Percentiles rank a stretch among this genome's conserved stretches.
Conservation (phyloP, 371 early-diverging fungal genomes). For the Rhizopus arrhizus region DNA sequence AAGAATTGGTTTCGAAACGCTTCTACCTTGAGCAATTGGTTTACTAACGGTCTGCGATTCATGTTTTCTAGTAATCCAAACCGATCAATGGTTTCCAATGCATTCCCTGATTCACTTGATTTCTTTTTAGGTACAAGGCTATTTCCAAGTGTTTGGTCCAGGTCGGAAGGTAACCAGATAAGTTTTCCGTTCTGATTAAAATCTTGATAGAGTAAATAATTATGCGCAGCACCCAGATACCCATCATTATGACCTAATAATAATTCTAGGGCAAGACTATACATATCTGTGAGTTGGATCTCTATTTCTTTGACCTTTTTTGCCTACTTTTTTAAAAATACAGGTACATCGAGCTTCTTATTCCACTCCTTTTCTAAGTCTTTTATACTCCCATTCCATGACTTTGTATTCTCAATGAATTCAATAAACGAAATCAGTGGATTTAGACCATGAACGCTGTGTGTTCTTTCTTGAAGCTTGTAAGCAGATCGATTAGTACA, state of each 20-base stretch:
- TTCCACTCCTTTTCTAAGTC: conserved; percentile 34
- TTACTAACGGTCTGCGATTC: conserved; percentile 25
- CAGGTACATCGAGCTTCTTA: conserved; percentile 41
- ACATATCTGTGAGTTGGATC: background rate
- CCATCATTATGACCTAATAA: conserved; percentile 43
- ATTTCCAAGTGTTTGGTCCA: conserved; percentile 44
- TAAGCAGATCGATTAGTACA: conserved; percentile 14
- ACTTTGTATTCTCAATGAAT: conserved; percentile 36
- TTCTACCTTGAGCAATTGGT: conserved; percentile 22
- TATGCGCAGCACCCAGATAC: conserved; percentile 42
- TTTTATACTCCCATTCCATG: background rate
- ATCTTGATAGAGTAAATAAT: conserved; percentile 42
- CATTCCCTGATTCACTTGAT: background rate
- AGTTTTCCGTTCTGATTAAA: conserved; percentile 21
- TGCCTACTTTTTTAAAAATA: conserved; percentile 47
- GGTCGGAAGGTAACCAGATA: conserved; percentile 39
- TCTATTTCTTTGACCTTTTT: background rate
- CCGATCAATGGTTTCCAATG: conserved; percentile 20
- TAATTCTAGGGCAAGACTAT: conserved; percentile 35
- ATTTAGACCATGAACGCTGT: conserved; percentile 24
- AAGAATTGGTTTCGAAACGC: conserved; percentile 18
- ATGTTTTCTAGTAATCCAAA: conserved; percentile 22
- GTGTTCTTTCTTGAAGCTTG: conserved; percentile 23
- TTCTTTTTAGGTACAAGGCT: conserved; percentile 15
- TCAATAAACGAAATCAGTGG: conserved; percentile 42